These are phyloP conservation scores for Byssothecium circinans DNA, from an alignment of 2,329 filamentous ascomycete species.

Conservation along the genomic window DNA sequence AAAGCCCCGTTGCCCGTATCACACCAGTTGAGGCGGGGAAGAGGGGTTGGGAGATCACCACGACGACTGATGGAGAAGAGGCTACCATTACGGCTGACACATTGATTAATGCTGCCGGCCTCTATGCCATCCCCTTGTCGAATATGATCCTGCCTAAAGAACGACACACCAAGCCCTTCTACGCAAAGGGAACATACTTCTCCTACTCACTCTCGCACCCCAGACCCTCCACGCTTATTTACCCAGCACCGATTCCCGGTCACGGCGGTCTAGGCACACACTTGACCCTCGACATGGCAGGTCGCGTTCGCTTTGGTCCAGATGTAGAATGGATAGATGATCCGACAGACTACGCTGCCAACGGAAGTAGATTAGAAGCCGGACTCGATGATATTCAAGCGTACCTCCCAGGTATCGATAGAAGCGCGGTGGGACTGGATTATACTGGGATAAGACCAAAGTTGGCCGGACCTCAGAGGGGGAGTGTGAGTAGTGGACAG, in stretches of 20 bases:
- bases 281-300: slow-evolving; percentile 83
- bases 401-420: slow-evolving; percentile 77
- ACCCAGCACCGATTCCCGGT: slow-evolving; percentile 82
- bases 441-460: slow-evolving; percentile 95
- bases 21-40: slow-evolving; percentile 56
- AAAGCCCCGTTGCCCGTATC: slow-evolving; percentile 65
- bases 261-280: slow-evolving; percentile 88
- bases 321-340: slow-evolving; percentile 90
- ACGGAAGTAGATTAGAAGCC: slow-evolving; percentile 60
- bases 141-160: slow-evolving; percentile 74
- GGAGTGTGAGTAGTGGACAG: slow-evolving; percentile 62
- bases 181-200: slow-evolving; percentile 96
- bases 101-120: slow-evolving; percentile 82
- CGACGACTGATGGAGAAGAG: slow-evolving; percentile 47
- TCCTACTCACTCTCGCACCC: slow-evolving; percentile 71
- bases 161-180: slow-evolving; percentile 66
- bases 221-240: slow-evolving; percentile 72
- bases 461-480: slow-evolving; percentile 57
- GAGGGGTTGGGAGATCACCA: slow-evolving; percentile 70
- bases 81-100: slow-evolving; percentile 71
- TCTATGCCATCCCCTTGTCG: slow-evolving; percentile 73
- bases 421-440: slow-evolving; percentile 68
- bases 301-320: slow-evolving; percentile 85
- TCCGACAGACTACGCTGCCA: slow-evolving; percentile 70
- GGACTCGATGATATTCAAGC: slow-evolving; percentile 74